These are phyloP conservation scores for Arabidopsis arenosa DNA, from an alignment of 345 rosid species.

Conservation along the genomic window DNA sequence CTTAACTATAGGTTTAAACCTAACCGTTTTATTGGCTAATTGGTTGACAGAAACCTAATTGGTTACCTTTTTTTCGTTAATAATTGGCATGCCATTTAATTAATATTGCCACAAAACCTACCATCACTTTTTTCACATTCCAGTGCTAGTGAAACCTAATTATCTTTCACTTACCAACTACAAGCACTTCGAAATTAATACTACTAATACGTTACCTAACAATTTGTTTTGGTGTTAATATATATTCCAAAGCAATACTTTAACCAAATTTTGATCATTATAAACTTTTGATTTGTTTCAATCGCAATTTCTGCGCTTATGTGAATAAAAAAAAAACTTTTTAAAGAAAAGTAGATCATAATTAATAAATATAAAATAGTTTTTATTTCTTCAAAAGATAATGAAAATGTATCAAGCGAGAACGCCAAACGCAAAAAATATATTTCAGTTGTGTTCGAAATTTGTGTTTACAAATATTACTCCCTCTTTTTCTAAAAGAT, in stretches of 20 bases:
- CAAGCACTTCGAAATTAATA: slow-evolving; percentile 29
- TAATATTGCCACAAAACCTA: slow-evolving; percentile 18
- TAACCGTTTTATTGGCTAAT: not conserved
- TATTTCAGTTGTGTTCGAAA: not conserved
- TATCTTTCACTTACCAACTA: slow-evolving; percentile 37
- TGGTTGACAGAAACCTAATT: slow-evolving; percentile 19
- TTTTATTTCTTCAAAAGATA: not conserved
- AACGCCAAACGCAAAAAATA: not conserved
- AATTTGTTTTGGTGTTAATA: slow-evolving; percentile 13
- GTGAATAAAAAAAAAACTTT: not conserved
- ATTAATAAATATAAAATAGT: too few relatives aligned
- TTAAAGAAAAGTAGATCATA: not conserved
- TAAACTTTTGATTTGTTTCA: not conserved
- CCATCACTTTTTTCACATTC: not conserved
- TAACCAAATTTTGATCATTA: not conserved
- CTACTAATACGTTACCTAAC: slow-evolving; percentile 27
- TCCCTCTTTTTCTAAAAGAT: too few relatives aligned
- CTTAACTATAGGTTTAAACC: slow-evolving; percentile 14
- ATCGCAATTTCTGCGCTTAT: not conserved
- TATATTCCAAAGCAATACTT: slow-evolving; percentile 22
- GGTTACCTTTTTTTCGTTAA: not conserved
- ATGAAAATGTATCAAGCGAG: not conserved
- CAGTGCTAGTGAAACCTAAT: slow-evolving; percentile 28
- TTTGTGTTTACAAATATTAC: not conserved
- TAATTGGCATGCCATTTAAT: not conserved